phyloP scores from a whole-genome alignment of 2,329 filamentous ascomycete genomes.

The Ophiostoma perfectum region DNA sequence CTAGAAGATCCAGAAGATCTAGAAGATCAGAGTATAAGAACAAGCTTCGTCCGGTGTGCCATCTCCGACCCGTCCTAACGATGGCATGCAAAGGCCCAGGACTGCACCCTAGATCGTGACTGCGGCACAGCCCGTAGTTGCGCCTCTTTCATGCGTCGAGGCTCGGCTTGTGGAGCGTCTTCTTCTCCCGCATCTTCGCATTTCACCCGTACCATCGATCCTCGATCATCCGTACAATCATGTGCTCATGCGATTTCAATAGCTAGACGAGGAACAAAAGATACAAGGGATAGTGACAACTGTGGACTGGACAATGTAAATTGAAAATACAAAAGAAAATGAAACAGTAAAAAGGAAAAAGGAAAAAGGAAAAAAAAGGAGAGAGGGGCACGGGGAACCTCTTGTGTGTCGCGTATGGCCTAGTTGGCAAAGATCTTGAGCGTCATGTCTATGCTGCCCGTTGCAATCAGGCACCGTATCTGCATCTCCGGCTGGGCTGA shows the following conservation, averaged over 20 bases:
- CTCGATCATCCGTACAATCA: background rate
- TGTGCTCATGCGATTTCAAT: constrained; percentile 2
- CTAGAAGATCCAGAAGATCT: background rate
- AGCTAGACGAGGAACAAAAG: background rate
- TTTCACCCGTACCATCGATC: too few species aligned
- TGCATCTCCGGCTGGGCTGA: constrained; percentile 44
- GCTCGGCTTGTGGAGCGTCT: too few species aligned
- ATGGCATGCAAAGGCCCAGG: too few species aligned
- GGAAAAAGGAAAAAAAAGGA: background rate
- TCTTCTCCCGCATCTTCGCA: too few species aligned
- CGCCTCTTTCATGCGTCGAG: too few species aligned
- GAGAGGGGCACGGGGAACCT: background rate
- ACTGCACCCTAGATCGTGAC: background rate
- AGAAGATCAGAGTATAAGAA: background rate
- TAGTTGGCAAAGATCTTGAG: constrained; percentile 69
- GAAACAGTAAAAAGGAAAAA: constrained; percentile 2
- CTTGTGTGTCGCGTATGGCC: background rate
- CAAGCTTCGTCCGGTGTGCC: background rate
- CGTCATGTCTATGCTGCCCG: constrained; percentile 76
- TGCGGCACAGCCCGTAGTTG: background rate
- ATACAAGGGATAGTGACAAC: background rate
- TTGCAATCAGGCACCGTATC: constrained; percentile 80
- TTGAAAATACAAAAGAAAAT: background rate
- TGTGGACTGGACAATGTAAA: background rate
- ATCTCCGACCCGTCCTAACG: background rate